phyloP scores from a whole-genome alignment of 2,329 filamentous ascomycete species.

The Pleurostoma richardsiae region DNA sequence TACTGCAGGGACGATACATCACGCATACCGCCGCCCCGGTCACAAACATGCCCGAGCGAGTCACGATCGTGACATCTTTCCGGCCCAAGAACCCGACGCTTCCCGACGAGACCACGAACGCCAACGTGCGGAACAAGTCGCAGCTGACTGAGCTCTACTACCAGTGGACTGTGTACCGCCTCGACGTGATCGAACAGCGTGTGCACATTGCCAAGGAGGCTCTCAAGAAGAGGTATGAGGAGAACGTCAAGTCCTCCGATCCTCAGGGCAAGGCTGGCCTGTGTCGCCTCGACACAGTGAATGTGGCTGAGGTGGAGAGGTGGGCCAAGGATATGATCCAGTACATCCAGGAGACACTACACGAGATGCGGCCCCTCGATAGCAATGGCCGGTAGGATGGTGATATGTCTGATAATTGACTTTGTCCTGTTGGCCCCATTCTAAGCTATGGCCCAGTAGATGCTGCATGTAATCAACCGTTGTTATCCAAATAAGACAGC shows the following conservation, averaged over 20 bases:
- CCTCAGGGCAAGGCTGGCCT: constrained; percentile 14
- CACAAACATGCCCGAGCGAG: constrained; percentile 33
- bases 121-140: constrained; percentile 17
- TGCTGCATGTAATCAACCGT: too few relatives aligned
- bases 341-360: too few relatives aligned
- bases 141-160: constrained; percentile 20
- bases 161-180: constrained; percentile 20
- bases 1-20: constrained; percentile 40
- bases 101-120: constrained; percentile 25
- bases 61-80: constrained; percentile 41
- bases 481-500: too few relatives aligned
- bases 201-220: constrained; percentile 12
- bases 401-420: too few relatives aligned
- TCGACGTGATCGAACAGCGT: constrained; percentile 16
- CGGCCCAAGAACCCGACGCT: constrained; percentile 30
- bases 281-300: constrained; percentile 5
- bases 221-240: constrained; percentile 14
- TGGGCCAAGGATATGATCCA: too few relatives aligned
- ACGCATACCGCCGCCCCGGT: constrained; percentile 35
- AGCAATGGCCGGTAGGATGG: too few relatives aligned
- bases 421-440: too few relatives aligned
- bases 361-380: too few relatives aligned
- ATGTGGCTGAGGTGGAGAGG: too few relatives aligned
- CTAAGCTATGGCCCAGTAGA: too few relatives aligned
- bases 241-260: constrained; percentile 18